phyloP scores from a whole-genome alignment of 1,284 basidiomycete genomes.

The Xanthoconium separans region DNA sequence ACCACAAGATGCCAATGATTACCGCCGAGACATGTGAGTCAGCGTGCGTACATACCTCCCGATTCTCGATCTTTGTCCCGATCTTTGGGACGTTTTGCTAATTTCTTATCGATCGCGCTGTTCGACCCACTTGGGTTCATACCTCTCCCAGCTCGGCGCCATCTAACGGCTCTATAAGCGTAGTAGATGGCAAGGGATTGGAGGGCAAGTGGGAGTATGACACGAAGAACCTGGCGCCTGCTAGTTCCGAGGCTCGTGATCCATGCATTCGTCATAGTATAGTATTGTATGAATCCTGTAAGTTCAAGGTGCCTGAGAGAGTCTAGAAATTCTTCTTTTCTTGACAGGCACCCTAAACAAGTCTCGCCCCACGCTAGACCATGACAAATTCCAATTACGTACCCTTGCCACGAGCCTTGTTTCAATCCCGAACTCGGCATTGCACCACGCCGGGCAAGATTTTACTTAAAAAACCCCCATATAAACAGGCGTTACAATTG shows the following conservation, averaged over 20 bases:
- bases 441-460: not conserved
- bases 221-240: conserved; percentile 4
- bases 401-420: too few species aligned
- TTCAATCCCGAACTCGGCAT: not conserved
- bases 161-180: conserved; percentile 13
- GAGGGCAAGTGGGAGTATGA: conserved; percentile 18
- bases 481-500: not conserved
- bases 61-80: conserved; percentile 25
- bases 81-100: not conserved
- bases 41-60: conserved; percentile 25
- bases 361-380: too few species aligned
- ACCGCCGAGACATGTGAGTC: not conserved
- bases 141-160: conserved; percentile 4
- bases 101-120: not conserved
- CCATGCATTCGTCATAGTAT: not conserved
- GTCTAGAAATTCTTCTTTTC: too few species aligned
- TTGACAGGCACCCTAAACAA: too few species aligned
- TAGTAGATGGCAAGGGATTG: conserved; percentile 18
- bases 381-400: too few species aligned
- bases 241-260: not conserved
- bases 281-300: too few species aligned
- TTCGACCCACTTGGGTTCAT: not conserved
- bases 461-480: not conserved
- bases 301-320: too few species aligned
- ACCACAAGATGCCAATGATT: not conserved